Evolutionary conservation across 2,329 filamentous ascomycete species (phyloP), one percentile per base, ranked within the genome.

Genomic region (Aphanocladium album): DNA sequence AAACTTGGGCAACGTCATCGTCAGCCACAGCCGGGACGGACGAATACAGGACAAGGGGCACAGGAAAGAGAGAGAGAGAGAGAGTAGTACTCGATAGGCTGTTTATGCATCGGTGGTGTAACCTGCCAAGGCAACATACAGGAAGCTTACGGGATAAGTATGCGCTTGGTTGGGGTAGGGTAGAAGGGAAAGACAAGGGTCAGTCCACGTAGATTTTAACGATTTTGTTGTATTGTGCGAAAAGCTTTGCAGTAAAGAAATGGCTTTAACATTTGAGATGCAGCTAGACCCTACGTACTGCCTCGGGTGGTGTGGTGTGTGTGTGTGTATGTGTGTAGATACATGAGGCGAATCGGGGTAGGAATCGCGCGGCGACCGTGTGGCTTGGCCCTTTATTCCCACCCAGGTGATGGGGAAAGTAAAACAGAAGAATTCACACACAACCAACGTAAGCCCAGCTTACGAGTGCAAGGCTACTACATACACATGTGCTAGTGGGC

Each of bases 281-380:
- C n/a, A n/a, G n/a, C n/a, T n/a, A n/a, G n/a, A n/a, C n/a, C n/a
- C n/a, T n/a, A n/a, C n/a, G n/a, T 45, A 23, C 43, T 30, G 39
- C 39, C 37, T 23, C 45, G 12, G 9, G 30, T 56, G 14, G 39
- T 23, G n/a, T 17, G 7, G 41, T 45, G 17, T 19, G n/a, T 19
- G 35, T 46, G 37, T 43, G 37, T 27, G 23, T 23, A 35, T 7
- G 19, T 30, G 17, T 19, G 35, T 41, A 35, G 35, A 37, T 54
- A 21, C 5, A 33, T 19, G 25, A n/a, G 35, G 54, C 54, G 16
- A 57, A 57, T 57, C 54, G 43, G 54, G 54, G 17, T n/a, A 57
- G 54, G 54, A 47, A 57, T 57, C 54, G 54, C 30, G 54, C 54
- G 23, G 54, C 19, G 27, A 27, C 39, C 5, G 30, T 46, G 53